Evolutionary conservation across 2,329 filamentous ascomycete species (phyloP).

Genomic region (Ophiostoma pallidulum): DNA sequence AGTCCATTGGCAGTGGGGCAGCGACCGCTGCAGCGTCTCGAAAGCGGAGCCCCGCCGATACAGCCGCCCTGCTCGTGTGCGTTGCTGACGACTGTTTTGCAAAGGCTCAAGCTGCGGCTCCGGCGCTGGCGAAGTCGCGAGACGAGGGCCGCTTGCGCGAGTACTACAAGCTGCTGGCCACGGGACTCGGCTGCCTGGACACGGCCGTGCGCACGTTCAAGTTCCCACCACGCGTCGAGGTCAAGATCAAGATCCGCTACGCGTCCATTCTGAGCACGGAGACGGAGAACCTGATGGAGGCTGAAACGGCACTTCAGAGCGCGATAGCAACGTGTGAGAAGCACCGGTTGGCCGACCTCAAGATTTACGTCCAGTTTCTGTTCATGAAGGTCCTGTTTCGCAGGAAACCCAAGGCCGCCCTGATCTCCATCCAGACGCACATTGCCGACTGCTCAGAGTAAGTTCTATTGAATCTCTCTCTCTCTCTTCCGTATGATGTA

Average conservation of each 20-base stretch:
- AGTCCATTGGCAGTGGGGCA: conserved; percentile 20
- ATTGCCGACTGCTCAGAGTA: conserved; percentile 60
- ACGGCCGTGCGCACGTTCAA: conserved; percentile 53
- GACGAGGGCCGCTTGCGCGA: conserved; percentile 46
- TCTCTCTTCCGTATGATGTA: not conserved
- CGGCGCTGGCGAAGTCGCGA: conserved; percentile 38
- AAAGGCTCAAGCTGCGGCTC: conserved; percentile 50
- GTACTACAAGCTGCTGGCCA: conserved; percentile 64
- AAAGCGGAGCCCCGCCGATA: conserved; percentile 35
- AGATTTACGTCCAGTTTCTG: conserved; percentile 69
- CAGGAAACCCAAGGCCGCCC: conserved; percentile 60
- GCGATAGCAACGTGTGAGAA: conserved; percentile 61
- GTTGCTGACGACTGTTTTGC: conserved; percentile 67
- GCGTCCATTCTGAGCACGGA: conserved; percentile 63
- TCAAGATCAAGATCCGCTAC: conserved; percentile 59
- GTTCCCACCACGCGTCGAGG: conserved; percentile 57
- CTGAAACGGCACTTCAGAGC: conserved; percentile 62
- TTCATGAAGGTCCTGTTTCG: conserved; percentile 61
- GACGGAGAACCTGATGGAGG: conserved; percentile 65
- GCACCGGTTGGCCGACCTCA: conserved; percentile 55
- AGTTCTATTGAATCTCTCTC: conserved; percentile 21
- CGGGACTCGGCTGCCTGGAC: conserved; percentile 63
- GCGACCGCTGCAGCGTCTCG: conserved; percentile 21
- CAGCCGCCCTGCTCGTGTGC: conserved; percentile 53
- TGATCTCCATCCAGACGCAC: conserved; percentile 61